Evolutionary conservation across 139 green algal genomes (phyloP), one percentile per base, ranked within the genome.

Genomic region (Mesotaenium endlicherianum): DNA sequence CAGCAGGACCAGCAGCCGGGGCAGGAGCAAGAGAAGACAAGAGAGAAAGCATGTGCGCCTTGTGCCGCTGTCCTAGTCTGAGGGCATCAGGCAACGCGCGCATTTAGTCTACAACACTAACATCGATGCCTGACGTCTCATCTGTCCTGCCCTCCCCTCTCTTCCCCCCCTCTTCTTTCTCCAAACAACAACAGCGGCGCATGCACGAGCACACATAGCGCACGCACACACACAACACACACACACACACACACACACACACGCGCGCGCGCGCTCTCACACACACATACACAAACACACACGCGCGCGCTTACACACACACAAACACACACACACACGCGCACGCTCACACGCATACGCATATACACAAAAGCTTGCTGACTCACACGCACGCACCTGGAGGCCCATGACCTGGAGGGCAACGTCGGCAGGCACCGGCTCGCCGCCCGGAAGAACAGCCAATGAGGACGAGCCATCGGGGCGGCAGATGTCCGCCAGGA

Each of bases 391-490:
- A 20, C 20, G 20, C 31, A 70, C 70, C 70, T 79, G 70, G 17
- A 70, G 6, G 47, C 47, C 45, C 41, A 31, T 79, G 39, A 67
- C 47, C 8, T 79, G 47, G 70, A 49, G 42, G 6, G 11, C 70
- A 8, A 67, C 11, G 31, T 79, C 70, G 40, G 6, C 45, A 31
- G 42, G 43, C 5, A 76, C 8, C 8, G 38, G 39, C 39, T 53
- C 70, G 42, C 43, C 41, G 8, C 70, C 70, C 70, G 39, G 43
- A n/a, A n/a, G n/a, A 53, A 79, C 45, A 34, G 70, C 31, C 44
- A 6, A 26, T 5, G 47, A 6, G 47, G 70, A 79, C 6, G 70
- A 79, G 45, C 70, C 70, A 14, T 79, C 70, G 8, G 70, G 70
- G 8, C 70, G 44, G 31, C 40, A 8, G 17, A 53, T 60, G 6